These are phyloP conservation scores for Capsicum baccatum DNA, from an alignment of 257 asterid species.

Conservation along the genomic window DNA sequence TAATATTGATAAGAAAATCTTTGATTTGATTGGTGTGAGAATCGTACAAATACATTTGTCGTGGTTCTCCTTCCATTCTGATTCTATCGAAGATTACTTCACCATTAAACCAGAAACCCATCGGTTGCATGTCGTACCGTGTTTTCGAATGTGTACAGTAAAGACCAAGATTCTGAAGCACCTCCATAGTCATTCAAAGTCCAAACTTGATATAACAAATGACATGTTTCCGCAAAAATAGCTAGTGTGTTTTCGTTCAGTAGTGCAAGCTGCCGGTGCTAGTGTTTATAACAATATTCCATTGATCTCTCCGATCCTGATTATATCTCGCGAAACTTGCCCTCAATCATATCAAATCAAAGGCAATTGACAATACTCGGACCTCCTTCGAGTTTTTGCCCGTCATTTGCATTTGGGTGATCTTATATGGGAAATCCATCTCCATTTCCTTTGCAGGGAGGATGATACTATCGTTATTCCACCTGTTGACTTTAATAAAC, in stretches of 20 bases:
- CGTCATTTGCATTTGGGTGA: conserved; percentile 15
- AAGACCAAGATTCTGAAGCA: conserved; percentile 6
- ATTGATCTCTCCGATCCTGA: background rate
- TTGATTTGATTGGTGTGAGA: background rate
- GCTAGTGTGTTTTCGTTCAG: background rate
- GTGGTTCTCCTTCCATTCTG: background rate
- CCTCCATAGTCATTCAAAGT: background rate
- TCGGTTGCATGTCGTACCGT: background rate
- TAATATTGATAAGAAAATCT: background rate
- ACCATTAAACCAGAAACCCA: background rate
- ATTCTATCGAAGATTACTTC: background rate
- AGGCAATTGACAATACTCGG: background rate
- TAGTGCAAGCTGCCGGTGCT: conserved; percentile 13
- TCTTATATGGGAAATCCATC: background rate
- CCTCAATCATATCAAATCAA: conserved; percentile 7
- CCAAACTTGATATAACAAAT: background rate
- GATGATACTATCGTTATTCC: background rate
- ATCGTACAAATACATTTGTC: background rate
- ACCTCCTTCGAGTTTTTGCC: background rate
- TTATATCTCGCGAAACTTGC: background rate
- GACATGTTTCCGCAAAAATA: background rate
- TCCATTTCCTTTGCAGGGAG: background rate
- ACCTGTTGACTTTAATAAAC: background rate
- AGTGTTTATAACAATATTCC: background rate
- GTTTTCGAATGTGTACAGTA: background rate